Evolutionary conservation across 805 yeast genomes (phyloP), one percentile per base, ranked within the genome.

Genomic region (Myxozyma sirexii): DNA sequence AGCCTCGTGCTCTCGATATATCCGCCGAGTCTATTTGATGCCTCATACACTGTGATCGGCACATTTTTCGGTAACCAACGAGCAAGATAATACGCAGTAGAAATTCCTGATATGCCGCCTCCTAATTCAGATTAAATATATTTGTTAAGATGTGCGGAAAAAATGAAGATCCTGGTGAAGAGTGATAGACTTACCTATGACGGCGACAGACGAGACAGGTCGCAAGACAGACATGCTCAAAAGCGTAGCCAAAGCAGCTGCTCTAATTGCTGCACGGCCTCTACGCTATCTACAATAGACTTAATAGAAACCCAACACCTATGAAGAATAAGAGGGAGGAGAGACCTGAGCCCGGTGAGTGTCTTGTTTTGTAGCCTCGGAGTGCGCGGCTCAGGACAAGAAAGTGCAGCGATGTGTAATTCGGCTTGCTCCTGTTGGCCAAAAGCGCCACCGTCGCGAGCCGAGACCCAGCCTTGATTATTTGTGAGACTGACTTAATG

Each of bases 51-150:
- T 1, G 82, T 82, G 46, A 93, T 79, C 31, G 45, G 57, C 23
- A 49, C 58, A 19, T 21, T 21, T 23, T 21, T 37, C 23, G 67
- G 67, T 23, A 63, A 35, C 12, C 26, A 17, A 68, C 72, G 72
- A 1, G 77, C 74, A 8, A 74, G 57, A 68, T 86, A 88, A 68
- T 86, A 87, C 0, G 87, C 82, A 69, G 82, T 88, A 1, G 90
- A 77, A 2, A 94, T 76, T 0, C 97, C 97, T 0, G 97, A 87
- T 1, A 93, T 82, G 0, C 99, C 99, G 0, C 88, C 86, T 0
- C 99, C 99, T 64, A 38, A 15, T n/a, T 21, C 21, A 48, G 37
- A 37, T 19, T 5, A 35, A 3, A 2, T n/a, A 13, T 38, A 17
- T 7, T 38, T 38, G 19, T 15, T 17, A 38, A 19, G 5, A 15